A percentile compares a stretch with the other conserved stretches of the same genome.
These are phyloP conservation scores for Gossypium longicalyx DNA, from an alignment of 345 rosid genomes.

Conservation along the genomic window DNA sequence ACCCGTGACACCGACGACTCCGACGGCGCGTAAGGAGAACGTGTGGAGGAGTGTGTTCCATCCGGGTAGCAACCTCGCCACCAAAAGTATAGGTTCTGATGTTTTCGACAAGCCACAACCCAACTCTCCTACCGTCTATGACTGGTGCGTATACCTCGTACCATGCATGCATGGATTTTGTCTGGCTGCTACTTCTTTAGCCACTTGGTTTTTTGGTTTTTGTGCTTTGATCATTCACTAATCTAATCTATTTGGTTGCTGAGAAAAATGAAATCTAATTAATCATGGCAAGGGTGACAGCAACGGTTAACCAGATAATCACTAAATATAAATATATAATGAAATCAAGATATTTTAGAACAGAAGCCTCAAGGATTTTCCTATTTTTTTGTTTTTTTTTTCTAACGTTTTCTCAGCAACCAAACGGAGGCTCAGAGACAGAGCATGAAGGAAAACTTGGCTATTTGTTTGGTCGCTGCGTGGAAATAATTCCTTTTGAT, in stretches of 20 bases:
- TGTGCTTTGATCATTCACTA: not conserved
- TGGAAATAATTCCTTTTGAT: constrained; percentile 37
- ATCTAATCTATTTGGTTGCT: constrained; percentile 2
- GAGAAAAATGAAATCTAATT: not conserved
- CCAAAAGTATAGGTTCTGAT: constrained; percentile 56
- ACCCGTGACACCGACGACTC: constrained; percentile 65
- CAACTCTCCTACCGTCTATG: constrained; percentile 88
- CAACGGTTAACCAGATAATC: not conserved
- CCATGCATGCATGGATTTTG: constrained; percentile 2
- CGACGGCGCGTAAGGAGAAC: constrained; percentile 60
- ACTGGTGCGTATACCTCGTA: constrained; percentile 47
- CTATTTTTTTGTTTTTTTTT: not conserved
- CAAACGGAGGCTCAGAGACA: constrained; percentile 33
- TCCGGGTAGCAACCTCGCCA: constrained; percentile 92
- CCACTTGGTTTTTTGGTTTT: not conserved
- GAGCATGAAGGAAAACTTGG: constrained; percentile 49
- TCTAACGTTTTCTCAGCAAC: constrained; percentile 31
- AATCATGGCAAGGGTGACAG: not conserved
- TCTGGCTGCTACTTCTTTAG: not conserved
- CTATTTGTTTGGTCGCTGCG: constrained; percentile 46
- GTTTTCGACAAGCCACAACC: constrained; percentile 74
- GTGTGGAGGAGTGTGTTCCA: constrained; percentile 98
- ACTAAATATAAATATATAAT: not conserved
- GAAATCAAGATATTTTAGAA: not conserved
- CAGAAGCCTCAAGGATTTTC: constrained; percentile 5